A percentile compares a stretch with the other conserved stretches of the same genome.
Conservation (phyloP, 345 rosid genomes). For the Punica granatum region DNA sequence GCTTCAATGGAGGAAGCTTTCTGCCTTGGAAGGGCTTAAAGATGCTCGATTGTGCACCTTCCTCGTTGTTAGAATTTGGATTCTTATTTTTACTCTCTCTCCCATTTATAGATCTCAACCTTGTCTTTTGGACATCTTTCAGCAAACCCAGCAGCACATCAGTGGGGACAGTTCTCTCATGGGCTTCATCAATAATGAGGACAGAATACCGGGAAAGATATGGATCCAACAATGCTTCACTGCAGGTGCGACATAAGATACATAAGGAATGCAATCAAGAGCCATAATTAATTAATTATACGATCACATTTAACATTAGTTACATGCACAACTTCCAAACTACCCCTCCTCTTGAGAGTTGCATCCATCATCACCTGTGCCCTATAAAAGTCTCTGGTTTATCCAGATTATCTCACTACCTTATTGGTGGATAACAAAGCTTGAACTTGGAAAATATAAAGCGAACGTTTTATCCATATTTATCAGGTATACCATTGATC, state of each 20-base stretch:
- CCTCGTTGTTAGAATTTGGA: conserved; percentile 27
- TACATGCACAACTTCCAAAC: neutral
- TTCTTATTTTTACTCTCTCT: conserved; percentile 18
- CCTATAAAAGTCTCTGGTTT: neutral
- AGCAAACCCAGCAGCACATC: conserved; percentile 87
- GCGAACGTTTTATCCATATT: neutral
- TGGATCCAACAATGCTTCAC: conserved; percentile 89
- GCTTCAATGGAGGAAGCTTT: conserved; percentile 55
- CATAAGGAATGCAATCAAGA: neutral
- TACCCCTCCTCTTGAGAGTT: neutral
- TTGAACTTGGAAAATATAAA: neutral
- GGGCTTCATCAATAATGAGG: conserved; percentile 89
- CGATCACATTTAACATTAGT: neutral
- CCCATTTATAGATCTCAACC: conserved; percentile 36
- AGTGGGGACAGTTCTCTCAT: conserved; percentile 89
- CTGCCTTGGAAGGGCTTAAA: conserved; percentile 41
- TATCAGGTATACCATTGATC: neutral
- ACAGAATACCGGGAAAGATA: conserved; percentile 74
- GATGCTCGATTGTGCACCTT: conserved; percentile 21
- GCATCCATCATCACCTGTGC: neutral
- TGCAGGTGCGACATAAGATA: conserved; percentile 18
- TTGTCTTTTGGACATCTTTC: conserved; percentile 54
- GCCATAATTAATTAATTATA: neutral
- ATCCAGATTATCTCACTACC: neutral
- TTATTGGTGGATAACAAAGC: neutral